These are phyloP conservation scores for Colletotrichum agaves DNA, from an alignment of 2,329 filamentous ascomycete species.

Conservation along the genomic window DNA sequence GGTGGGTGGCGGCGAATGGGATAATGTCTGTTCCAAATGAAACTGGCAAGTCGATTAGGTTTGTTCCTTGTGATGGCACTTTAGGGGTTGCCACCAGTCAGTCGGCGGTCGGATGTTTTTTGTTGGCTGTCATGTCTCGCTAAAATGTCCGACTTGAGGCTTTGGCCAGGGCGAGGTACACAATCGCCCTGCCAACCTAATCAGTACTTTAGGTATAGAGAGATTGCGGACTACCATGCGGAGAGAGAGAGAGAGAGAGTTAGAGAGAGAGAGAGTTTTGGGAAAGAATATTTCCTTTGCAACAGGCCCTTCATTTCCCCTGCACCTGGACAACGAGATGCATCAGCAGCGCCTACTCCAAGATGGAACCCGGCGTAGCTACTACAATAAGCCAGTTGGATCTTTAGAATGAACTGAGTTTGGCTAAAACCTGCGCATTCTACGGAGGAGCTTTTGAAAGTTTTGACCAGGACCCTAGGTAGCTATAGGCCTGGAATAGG, in stretches of 20 bases:
- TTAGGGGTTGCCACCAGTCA: neutral
- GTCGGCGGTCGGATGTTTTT: neutral
- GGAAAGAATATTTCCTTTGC: constrained; percentile 11
- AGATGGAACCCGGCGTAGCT: constrained; percentile 4
- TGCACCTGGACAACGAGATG: constrained; percentile 4
- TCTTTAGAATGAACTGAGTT: neutral
- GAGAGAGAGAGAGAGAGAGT: no score
- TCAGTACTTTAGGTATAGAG: no score
- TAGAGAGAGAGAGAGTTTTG: neutral
- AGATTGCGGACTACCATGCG: no score
- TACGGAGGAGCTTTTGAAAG: no score
- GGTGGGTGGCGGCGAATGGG: neutral
- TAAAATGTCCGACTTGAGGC: neutral
- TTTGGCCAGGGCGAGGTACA: no score
- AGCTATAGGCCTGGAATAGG: no score
- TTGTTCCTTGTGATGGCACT: neutral
- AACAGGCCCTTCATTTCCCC: neutral
- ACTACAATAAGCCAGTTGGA: constrained; percentile 3
- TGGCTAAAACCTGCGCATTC: neutral
- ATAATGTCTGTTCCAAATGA: neutral
- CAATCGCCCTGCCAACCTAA: no score
- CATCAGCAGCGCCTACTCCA: constrained; percentile 20
- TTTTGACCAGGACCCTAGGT: neutral
- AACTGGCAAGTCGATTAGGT: neutral
- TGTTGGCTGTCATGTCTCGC: neutral